Evolutionary conservation across 1,284 basidiomycete genomes (phyloP), one percentile per base, ranked within the genome.

Genomic region (Blastosporella zonata): DNA sequence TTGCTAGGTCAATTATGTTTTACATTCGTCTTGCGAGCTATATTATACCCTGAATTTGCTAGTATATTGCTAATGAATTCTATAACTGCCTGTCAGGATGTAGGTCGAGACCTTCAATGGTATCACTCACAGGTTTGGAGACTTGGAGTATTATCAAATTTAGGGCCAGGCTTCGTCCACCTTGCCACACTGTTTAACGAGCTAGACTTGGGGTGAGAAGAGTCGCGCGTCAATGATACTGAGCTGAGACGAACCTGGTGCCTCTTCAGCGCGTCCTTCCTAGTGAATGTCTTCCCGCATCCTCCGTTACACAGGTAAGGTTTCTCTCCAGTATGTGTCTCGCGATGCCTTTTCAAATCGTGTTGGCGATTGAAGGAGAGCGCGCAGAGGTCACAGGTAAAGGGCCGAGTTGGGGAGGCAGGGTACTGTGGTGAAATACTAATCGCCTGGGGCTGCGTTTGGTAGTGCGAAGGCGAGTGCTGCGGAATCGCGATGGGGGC

Each of bases 331-430:
- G 83, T 84, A 67, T 89, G 86, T 18, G 86, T 89, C 59, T 90
- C 87, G 56, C 84, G 74, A 67, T 90, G 87, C 34, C 87, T 78
- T 64, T 90, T 90, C 59, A 90, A 65, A 64, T 90, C 87, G 64
- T 90, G 87, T 62, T 87, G 85, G 45, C 87, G 78, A 62, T 87
- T 88, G 71, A 90, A 90, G 15, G 87, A 88, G 55, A 90, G 65
- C n/a, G 84, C 77, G 64, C 87, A 90, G 57, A 88, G 70, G 64
- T 90, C 86, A 60, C 87, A 90, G 20, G 82, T 75, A 64, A 83
- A 89, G 21, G 87, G 87, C 36, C 75, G 78, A 42, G 77, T 71
- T n/a, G 84, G 79, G 27, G 84, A 81, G 37, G 82, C 74, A 18
- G 84, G 77, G 63, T 81, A 83, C 55, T 85, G 82, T 41, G 71